Base-by-base conservation (phyloP, 2,329 filamentous ascomycete species). In the Thielaviopsis ethacetica region DNA sequence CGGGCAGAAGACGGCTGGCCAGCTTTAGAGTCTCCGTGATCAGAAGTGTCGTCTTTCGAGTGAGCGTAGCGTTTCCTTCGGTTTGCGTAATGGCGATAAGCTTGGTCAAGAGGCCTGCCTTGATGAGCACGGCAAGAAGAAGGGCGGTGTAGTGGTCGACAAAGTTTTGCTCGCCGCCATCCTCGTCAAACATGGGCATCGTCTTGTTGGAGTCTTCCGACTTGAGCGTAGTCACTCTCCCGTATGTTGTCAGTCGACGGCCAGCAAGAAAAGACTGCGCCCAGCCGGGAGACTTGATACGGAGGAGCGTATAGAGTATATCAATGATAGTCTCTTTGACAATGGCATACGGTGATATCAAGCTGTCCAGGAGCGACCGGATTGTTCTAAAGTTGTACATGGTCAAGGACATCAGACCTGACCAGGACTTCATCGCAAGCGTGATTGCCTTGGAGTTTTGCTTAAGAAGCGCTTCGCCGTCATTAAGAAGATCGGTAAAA, bases 211-310 rank as follows among this genome's bases (percentile, higher is more conserved):
- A 70, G 27, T 83, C 60, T 10, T 59, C 76, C 1, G 83, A 77
- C 64, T 88, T 89, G 56, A 97, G 73, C 62, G 89, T 93, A 7
- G 89, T 84, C 44, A 97, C 91, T 65, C 94, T 81, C n/a, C 91
- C 91, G 69, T 98, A 98, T 0, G 93, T 98, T 0, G 94, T 98
- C 53, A 98, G 75, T 61, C 94, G 80, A 63, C 93, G 82, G 7
- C 93, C 94, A 41, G 94, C 93, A 53, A 98, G 79, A 68, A 95
- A 98, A 0, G 91, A 94, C 0, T 89, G 91, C 7, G 93, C 94
- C 93, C 93, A 98, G 9, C 90, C 84, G 51, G 93, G 83, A 61
- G 91, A 85, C 65, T 97, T 97, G 67, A 98, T 96, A 41, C 91
- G 83, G 56, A 98, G 71, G 2, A 85, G 69, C 0, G 78, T 77